phyloP scores from a whole-genome alignment of 352 stramenopile species.

The Phytophthora sansomeana region DNA sequence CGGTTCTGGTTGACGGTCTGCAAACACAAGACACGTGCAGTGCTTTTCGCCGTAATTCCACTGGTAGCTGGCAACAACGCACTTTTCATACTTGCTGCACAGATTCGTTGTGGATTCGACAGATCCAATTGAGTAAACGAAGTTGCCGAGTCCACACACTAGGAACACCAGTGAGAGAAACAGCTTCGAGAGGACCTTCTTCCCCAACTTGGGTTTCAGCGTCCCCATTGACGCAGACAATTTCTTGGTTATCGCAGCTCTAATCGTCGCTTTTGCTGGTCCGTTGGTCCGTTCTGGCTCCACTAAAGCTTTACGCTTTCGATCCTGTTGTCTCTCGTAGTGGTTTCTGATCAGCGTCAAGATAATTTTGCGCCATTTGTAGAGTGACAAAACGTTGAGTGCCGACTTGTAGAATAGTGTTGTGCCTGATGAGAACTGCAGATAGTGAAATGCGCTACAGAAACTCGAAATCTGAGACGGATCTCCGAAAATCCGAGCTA shows the following conservation, averaged over 20 bases:
- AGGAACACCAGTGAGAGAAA: constrained; percentile 46
- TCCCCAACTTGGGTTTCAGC: constrained; percentile 17
- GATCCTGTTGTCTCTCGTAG: constrained; percentile 20
- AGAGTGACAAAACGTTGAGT: constrained; percentile 48
- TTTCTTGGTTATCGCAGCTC: constrained; percentile 11
- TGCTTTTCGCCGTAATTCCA: constrained; percentile 47
- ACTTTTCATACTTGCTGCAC: constrained; percentile 42
- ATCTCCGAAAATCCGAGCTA: constrained; percentile 49
- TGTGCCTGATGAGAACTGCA: constrained; percentile 31
- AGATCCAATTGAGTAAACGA: constrained; percentile 45
- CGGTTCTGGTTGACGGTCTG: constrained; percentile 39
- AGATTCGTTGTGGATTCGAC: constrained; percentile 39
- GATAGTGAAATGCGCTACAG: constrained; percentile 42
- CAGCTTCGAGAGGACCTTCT: constrained; percentile 31
- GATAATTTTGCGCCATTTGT: constrained; percentile 62
- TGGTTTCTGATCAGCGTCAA: constrained; percentile 44
- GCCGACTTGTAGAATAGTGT: constrained; percentile 48
- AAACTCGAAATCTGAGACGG: constrained; percentile 49
- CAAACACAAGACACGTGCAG: constrained; percentile 52
- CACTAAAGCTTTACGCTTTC: constrained; percentile 17
- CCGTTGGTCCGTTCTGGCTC: not conserved
- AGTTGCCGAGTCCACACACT: constrained; percentile 23
- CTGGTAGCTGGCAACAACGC: constrained; percentile 48
- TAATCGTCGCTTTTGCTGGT: constrained; percentile 9
- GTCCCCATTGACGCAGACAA: not conserved